These are phyloP conservation scores for Penicillium pancosmium DNA, from an alignment of 495 filamentous ascomycete genomes.

Conservation along the genomic window DNA sequence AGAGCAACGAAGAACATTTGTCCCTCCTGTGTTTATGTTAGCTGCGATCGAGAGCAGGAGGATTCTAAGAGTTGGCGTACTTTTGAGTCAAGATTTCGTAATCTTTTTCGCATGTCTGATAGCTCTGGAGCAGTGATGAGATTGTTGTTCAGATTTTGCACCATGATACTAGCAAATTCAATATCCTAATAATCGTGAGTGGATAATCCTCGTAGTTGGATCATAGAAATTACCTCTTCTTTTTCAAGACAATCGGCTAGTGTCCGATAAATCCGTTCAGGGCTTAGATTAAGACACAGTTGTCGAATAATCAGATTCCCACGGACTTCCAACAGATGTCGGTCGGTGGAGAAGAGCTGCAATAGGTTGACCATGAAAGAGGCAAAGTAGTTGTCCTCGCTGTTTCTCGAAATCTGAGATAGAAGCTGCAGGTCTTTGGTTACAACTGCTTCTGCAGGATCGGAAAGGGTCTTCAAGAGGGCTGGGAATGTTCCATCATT, in stretches of 20 bases:
- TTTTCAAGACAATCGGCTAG: conserved; percentile 96
- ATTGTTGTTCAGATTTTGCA: conserved; percentile 99
- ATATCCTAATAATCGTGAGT: conserved; percentile 60
- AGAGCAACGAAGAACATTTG: conserved; percentile 93
- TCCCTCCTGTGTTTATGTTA: conserved; percentile 64
- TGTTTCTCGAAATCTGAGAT: conserved; percentile 93
- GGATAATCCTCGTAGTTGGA: neutral
- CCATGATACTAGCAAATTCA: conserved; percentile 99
- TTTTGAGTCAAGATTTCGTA: conserved; percentile 87
- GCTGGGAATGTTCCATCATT: conserved; percentile 98
- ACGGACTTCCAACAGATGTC: conserved; percentile 84
- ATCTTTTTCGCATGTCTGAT: conserved; percentile 82
- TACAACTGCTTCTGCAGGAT: conserved; percentile 93
- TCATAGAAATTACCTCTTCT: conserved; percentile 64
- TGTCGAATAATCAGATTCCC: conserved; percentile 97
- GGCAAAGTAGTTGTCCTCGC: conserved; percentile 95
- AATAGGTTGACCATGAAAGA: conserved; percentile 98
- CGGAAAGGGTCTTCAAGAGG: conserved; percentile 92
- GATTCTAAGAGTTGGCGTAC: conserved; percentile 38
- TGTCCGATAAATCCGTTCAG: conserved; percentile 95
- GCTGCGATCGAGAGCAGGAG: neutral
- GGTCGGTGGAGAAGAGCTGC: conserved; percentile 92
- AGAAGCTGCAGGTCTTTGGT: conserved; percentile 93
- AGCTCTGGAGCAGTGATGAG: conserved; percentile 96
- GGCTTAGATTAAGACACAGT: conserved; percentile 86